phyloP scores from a whole-genome alignment of 768 basidiomycete species.

The Boletus rufocinnamomeus region DNA sequence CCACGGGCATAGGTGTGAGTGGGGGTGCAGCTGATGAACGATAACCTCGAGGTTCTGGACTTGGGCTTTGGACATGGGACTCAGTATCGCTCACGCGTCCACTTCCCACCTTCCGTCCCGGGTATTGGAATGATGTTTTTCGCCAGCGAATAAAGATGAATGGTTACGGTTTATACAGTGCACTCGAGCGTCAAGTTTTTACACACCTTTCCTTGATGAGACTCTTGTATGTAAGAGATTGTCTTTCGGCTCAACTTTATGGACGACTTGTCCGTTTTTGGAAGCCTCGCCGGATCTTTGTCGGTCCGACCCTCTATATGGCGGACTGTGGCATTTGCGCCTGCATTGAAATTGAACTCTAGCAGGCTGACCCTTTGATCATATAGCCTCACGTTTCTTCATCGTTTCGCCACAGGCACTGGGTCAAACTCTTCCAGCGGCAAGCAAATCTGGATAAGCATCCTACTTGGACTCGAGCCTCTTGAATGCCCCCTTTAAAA shows the following conservation, averaged over 20 bases:
- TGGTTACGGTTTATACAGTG: neutral
- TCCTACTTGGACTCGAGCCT: neutral
- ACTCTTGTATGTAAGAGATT: neutral
- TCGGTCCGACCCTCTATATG: neutral
- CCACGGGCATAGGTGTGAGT: neutral
- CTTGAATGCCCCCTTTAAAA: neutral
- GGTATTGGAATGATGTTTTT: neutral
- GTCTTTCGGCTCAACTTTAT: neutral
- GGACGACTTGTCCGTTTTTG: conserved; percentile 5
- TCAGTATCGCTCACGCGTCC: neutral
- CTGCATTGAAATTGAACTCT: no score
- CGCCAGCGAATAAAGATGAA: neutral
- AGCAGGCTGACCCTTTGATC: neutral
- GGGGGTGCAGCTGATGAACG: neutral
- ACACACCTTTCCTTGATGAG: neutral
- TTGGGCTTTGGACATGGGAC: neutral
- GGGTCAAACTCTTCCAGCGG: neutral
- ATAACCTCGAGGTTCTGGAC: conserved; percentile 1
- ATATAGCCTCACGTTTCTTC: neutral
- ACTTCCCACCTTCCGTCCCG: neutral
- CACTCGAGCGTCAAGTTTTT: neutral
- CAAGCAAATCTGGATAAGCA: neutral
- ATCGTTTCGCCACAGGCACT: neutral
- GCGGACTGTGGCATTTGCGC: no score
- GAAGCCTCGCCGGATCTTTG: conserved; percentile 1